Evolutionary conservation across 495 filamentous ascomycete genomes (phyloP), one percentile per base, ranked within the genome.

Genomic region (Aspergillus haitiensis): DNA sequence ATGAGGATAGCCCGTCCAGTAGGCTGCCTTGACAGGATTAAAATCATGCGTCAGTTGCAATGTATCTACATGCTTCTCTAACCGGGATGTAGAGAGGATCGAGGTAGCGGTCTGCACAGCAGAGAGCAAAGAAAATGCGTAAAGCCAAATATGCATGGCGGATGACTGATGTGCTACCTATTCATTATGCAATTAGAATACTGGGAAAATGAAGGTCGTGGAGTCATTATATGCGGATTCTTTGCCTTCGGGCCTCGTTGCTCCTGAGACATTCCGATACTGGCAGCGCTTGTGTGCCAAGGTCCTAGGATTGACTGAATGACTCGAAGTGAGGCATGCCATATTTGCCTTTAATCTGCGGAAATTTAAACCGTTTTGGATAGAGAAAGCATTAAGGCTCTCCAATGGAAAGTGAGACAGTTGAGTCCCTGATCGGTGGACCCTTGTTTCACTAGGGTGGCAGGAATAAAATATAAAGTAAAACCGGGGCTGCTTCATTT

Each of bases 1-100:
- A 55, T 84, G 81, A 48, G 78, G 78, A 48, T 77, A 75, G 4
- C 71, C 72, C 37, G 80, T 82, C 80, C 81, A 83, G 72, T 83
- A 83, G 18, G 77, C 72, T 0, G 68, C 70, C 61, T 79, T 76
- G 33, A 83, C 72, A 10, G 81, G 80, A 57, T 81, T 75, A 61
- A 82, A 82, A 16, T 67, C 56, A 39, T 62, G 66, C 50, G 68
- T 64, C 16, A 82, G 68, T 53, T 69, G 66, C 57, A 83, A 68
- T 56, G 72, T 70, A 64, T 79, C 72, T 52, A 75, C 71, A 44
- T 75, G 66, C 42, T 73, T 79, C 56, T 73, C 64, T 18, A 82
- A 64, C 48, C 67, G 68, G 12, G 69, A 70, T 36, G 56, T 52
- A 32, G 65, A 58, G 15, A 74, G 56, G 18, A 56, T 62, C 42